Evolutionary conservation across 768 basidiomycete genomes (phyloP), one percentile per base, ranked within the genome.

Genomic region (Exidia glandulosa): DNA sequence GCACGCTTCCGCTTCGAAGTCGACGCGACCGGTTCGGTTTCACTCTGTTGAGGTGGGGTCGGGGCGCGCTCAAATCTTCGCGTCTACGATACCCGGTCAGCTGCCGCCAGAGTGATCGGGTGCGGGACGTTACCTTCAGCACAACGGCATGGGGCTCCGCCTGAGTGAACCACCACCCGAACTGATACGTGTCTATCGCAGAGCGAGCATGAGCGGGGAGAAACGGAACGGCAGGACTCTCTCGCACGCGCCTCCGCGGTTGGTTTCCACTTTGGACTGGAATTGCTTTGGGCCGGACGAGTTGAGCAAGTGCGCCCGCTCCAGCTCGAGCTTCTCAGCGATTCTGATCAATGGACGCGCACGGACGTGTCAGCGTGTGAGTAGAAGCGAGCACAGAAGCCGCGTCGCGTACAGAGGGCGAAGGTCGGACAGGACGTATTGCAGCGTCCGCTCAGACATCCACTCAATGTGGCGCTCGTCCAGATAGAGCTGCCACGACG

Each of bases 391-490:
- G 12, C 41, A 19, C n/a, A n/a, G n/a, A n/a, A 37, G 36, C 10
- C 9, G 19, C 9, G 45, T 59, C 16, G 65, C 76, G 57, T 37
- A 83, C 90, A 85, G 75, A 60, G 88, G 86, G 63, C 87, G 80
- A 54, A 96, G 71, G 69, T 92, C 90, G 10, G 81, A 79, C 2
- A 96, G 77, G 19, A 95, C 88, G 65, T 84, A 81, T 66, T 93
- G 91, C 2, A 95, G 75, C 45, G 88, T 77, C 29, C 72, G 65
- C 65, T 95, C 92, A 5, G 87, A 84, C 92, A 96, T 95, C 94
- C 94, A 96, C 59, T 84, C 78, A 16, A 89, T 72, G 74, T 96
- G 94, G 12, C 83, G 80, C 63, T 90, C 90, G 67, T 96, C 94
- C 31, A 96, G 81, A 71, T 94, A 94, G 3, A 94, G 73, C 86